Conservation (phyloP, 192 early-diverging fungal genomes). For the Irineochytrium annulatum region DNA sequence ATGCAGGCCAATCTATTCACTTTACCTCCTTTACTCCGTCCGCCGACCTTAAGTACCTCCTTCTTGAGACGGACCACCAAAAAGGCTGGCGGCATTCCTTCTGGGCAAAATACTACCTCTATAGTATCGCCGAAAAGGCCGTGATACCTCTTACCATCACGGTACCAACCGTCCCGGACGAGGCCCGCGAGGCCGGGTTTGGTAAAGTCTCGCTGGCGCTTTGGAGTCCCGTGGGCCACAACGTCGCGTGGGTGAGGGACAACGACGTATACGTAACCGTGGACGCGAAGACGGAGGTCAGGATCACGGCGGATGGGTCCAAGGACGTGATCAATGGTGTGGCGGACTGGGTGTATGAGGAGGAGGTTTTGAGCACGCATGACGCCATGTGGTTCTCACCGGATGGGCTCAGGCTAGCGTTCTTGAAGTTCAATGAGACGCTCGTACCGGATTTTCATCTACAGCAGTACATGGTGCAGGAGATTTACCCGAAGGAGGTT, state of each 20-base stretch:
- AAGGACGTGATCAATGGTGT: conserved; percentile 82
- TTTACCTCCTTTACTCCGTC: conserved; percentile 57
- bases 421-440: conserved; percentile 81
- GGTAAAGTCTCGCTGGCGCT: conserved; percentile 59
- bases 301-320: conserved; percentile 82
- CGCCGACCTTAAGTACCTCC: conserved; percentile 70
- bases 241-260: conserved; percentile 75
- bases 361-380: conserved; percentile 74
- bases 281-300: conserved; percentile 58
- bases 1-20: conserved; percentile 15
- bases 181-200: background rate
- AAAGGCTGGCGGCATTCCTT: conserved; percentile 83
- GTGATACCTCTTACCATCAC: conserved; percentile 57
- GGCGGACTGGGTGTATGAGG: conserved; percentile 99
- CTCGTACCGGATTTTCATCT: conserved; percentile 73
- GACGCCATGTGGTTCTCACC: conserved; percentile 86
- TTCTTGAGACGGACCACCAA: conserved; percentile 64
- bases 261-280: conserved; percentile 81
- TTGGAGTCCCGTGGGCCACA: conserved; percentile 78
- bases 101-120: conserved; percentile 76
- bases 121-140: conserved; percentile 55
- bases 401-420: conserved; percentile 71
- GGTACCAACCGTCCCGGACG: background rate
- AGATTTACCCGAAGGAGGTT: conserved; percentile 72
- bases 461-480: conserved; percentile 53